These are phyloP conservation scores for Vitis labrusca DNA, from an alignment of 164 flowering plant genomes.

Conservation along the genomic window DNA sequence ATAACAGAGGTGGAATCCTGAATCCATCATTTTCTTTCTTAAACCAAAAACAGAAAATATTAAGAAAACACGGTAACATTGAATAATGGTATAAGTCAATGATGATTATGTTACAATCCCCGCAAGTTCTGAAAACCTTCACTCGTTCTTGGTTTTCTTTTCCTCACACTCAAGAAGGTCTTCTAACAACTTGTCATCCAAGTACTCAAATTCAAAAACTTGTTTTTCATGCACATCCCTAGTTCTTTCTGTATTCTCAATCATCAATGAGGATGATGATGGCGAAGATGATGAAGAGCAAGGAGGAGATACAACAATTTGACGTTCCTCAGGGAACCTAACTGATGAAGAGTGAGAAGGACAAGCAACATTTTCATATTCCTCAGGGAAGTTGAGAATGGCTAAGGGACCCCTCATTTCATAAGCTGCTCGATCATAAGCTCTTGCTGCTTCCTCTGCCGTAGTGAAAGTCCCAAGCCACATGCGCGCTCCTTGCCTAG, in stretches of 20 bases:
- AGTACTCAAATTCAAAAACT: constrained; percentile 22
- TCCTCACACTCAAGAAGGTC: constrained; percentile 22
- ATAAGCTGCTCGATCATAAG: constrained; percentile 50
- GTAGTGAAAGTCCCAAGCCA: constrained; percentile 56
- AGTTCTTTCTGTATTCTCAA: background rate
- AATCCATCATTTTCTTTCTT: too few relatives aligned
- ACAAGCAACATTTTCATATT: constrained; percentile 6
- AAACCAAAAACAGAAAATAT: too few relatives aligned
- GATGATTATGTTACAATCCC: too few relatives aligned
- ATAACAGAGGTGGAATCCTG: too few relatives aligned
- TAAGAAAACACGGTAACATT: too few relatives aligned
- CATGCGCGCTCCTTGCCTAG: constrained; percentile 33
- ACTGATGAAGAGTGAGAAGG: background rate
- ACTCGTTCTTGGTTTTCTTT: background rate
- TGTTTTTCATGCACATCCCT: background rate
- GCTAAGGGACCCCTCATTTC: constrained; percentile 40
- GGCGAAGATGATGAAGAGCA: constrained; percentile 6
- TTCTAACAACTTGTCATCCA: constrained; percentile 18
- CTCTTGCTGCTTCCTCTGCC: constrained; percentile 52
- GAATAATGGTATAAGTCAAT: too few relatives aligned
- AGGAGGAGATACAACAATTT: background rate
- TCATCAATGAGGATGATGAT: background rate
- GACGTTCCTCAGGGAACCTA: too few relatives aligned
- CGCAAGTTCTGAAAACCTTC: background rate
- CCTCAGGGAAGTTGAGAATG: constrained; percentile 43